A percentile compares a stretch with the other conserved stretches of the same genome.
Conservation (phyloP, 2,329 filamentous ascomycete genomes). For the Rhexocercosporidium sp. region DNA sequence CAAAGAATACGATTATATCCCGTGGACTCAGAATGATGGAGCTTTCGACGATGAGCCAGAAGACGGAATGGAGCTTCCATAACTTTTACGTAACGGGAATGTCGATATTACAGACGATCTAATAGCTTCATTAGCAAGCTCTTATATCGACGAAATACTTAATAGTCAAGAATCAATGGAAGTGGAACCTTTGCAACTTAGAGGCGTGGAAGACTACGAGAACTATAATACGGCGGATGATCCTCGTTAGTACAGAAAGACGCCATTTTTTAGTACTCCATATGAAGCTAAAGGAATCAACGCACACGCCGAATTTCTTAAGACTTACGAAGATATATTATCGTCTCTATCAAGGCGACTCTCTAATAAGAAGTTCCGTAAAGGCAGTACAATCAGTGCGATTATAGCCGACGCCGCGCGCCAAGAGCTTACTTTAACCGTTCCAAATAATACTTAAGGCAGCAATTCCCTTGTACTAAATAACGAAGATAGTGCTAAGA, state of each 20-base stretch:
- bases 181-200: neutral
- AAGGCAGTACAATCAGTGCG: neutral
- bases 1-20: neutral
- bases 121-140: neutral
- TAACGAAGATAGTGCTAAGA: neutral
- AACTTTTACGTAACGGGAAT: neutral
- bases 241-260: neutral
- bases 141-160: too few species aligned
- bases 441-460: neutral
- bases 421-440: neutral
- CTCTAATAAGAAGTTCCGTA: neutral
- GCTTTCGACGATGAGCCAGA: neutral
- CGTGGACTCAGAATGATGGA: neutral
- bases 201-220: neutral
- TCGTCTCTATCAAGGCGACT: neutral
- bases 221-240: neutral
- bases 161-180: neutral
- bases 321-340: neutral
- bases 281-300: neutral
- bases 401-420: neutral
- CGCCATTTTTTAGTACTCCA: neutral
- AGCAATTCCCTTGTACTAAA: neutral
- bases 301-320: neutral
- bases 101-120: neutral
- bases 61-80: neutral